Percentiles rank a stretch among this genome's conserved stretches.
These are phyloP conservation scores for Stylonectria norvegica DNA, from an alignment of 2,329 filamentous ascomycete species.

Conservation along the genomic window DNA sequence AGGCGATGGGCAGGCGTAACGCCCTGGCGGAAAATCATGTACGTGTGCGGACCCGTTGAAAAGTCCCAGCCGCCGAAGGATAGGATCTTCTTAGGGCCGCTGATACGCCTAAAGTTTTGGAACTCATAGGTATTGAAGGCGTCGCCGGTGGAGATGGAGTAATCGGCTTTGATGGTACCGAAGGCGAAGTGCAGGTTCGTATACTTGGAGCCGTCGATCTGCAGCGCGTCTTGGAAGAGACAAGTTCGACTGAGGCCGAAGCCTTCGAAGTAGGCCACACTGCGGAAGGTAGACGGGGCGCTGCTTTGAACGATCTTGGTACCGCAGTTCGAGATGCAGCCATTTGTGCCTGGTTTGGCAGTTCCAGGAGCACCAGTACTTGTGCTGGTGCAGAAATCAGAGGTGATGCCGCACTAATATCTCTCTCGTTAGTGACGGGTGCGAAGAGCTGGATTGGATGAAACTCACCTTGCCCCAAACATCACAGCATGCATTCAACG, in stretches of 20 bases:
- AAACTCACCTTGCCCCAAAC: conserved; percentile 35
- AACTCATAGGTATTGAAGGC: conserved; percentile 24
- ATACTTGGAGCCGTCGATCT: conserved; percentile 14
- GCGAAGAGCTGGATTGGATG: conserved; percentile 31
- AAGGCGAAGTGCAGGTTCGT: conserved; percentile 27
- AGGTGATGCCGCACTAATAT: conserved; percentile 39
- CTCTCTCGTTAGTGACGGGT: conserved; percentile 39
- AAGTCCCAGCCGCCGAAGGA: conserved; percentile 28
- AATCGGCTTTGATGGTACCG: conserved; percentile 18
- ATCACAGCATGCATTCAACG: conserved; percentile 31
- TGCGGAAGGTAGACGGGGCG: background rate
- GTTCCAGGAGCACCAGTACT: conserved; percentile 37
- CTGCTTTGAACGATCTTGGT: conserved; percentile 19
- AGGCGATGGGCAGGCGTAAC: conserved; percentile 29
- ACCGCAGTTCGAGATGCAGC: conserved; percentile 36
- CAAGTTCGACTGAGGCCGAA: conserved; percentile 10
- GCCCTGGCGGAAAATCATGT: conserved; percentile 14
- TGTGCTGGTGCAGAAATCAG: conserved; percentile 36
- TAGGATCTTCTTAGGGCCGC: conserved; percentile 18
- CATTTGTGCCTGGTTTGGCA: conserved; percentile 24
- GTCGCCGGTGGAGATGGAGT: conserved; percentile 20
- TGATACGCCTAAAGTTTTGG: conserved; percentile 23
- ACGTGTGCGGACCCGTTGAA: conserved; percentile 10
- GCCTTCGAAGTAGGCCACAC: conserved; percentile 6
- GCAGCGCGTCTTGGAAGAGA: conserved; percentile 21